Percentiles rank a stretch among this genome's conserved stretches.
These are phyloP conservation scores for Solanum gracilifrons DNA, from an alignment of 257 asterid species.

Conservation along the genomic window DNA sequence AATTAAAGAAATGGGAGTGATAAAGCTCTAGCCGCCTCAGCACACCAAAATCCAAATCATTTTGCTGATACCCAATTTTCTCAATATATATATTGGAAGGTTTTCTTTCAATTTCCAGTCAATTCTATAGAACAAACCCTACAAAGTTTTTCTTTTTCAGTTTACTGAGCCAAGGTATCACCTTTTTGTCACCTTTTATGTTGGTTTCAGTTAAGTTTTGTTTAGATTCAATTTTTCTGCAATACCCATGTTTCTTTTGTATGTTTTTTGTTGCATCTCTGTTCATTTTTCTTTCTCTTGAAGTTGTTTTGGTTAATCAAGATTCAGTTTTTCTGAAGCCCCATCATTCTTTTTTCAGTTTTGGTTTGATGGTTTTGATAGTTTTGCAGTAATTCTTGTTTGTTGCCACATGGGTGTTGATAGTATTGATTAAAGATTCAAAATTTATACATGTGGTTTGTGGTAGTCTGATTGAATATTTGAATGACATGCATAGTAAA, in stretches of 20 bases:
- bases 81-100: not conserved
- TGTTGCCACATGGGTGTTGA: not conserved
- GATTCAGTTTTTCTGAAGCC: not conserved
- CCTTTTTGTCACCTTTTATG: not conserved
- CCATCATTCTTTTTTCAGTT: not conserved
- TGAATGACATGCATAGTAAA: not conserved
- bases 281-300: not conserved
- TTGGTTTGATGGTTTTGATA: not conserved
- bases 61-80: not conserved
- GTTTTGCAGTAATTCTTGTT: not conserved
- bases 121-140: not conserved
- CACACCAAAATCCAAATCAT: not conserved
- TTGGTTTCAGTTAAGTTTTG: not conserved
- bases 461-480: not conserved
- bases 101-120: not conserved
- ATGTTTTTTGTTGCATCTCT: not conserved
- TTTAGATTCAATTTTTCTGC: not conserved
- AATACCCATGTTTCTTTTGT: not conserved
- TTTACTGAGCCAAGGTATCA: not conserved
- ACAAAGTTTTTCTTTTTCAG: not conserved
- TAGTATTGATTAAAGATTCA: not conserved
- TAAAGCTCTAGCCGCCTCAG: not conserved
- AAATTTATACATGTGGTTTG: not conserved
- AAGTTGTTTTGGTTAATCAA: not conserved
- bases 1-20: not conserved